These are phyloP conservation scores for Raphanus raphanistrum DNA, from an alignment of 345 rosid genomes.

Conservation along the genomic window DNA sequence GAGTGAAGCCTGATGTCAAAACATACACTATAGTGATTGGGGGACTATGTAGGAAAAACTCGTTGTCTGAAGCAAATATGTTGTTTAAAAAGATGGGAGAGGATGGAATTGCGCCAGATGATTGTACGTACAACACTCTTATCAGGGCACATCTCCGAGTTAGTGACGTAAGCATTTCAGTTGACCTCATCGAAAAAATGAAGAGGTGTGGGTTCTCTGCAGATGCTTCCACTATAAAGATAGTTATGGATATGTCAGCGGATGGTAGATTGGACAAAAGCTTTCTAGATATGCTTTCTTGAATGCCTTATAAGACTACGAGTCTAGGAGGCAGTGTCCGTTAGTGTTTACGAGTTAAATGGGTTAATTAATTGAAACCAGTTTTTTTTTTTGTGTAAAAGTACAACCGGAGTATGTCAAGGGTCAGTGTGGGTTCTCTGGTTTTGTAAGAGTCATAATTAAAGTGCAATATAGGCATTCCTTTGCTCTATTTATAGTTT, in stretches of 20 bases:
- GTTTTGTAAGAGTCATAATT: too few species aligned
- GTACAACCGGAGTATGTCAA: too few species aligned
- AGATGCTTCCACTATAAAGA: constrained; percentile 4
- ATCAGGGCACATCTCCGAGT: not conserved
- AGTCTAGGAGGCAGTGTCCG: too few species aligned
- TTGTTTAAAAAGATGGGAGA: not conserved
- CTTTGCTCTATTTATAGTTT: too few species aligned
- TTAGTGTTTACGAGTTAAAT: too few species aligned
- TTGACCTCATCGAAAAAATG: not conserved
- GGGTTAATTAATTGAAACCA: too few species aligned
- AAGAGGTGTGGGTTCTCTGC: not conserved
- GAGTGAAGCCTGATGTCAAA: not conserved
- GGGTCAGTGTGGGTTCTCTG: too few species aligned
- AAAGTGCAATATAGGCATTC: too few species aligned
- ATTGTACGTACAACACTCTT: not conserved
- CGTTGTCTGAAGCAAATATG: not conserved
- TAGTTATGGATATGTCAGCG: not conserved
- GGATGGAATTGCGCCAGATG: not conserved
- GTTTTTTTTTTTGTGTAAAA: too few species aligned
- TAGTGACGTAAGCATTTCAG: not conserved
- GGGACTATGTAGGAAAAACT: not conserved
- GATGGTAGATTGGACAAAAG: not conserved
- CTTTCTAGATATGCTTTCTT: not conserved
- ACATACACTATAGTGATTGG: not conserved
- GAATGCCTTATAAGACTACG: too few species aligned